Base-by-base conservation (phyloP, 352 stramenopile genomes). In the Phytophthora cactorum region DNA sequence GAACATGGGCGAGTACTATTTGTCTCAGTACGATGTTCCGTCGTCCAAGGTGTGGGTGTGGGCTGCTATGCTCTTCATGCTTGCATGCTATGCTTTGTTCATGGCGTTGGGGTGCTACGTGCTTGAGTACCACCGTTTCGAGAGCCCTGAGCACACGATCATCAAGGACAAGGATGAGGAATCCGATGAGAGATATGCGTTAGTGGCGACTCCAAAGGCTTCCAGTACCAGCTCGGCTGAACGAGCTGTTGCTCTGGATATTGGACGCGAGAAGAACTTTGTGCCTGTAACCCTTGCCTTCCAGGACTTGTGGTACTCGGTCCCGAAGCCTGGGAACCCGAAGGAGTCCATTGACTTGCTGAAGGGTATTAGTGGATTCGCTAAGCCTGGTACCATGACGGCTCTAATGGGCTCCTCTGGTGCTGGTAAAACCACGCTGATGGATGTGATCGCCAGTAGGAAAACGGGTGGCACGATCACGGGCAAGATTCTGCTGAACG, bases 371-470 rank as follows among this genome's bases (percentile, higher is more conserved):
- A 79, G 50, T 22, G 82, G 79, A 5, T 73, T 70, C 29, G 74
- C 77, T 6, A 38, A 61, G 1, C 82, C 82, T 29, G 83, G 84
- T 5, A 67, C 78, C 12, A 84, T 98, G 69, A 97, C 88, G n/a
- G 92, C 90, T 11, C 68, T 98, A 4, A 97, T 97, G 86, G 91
- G 90, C 11, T 90, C 74, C 2, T 89, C 68, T 34, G 88, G 85
- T 49, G 87, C 88, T 31, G 88, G 87, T n/a, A 96, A 86, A 41
- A 92, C 79, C 27, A 98, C 94, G 2, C 73, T 98, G 9, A 91
- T 97, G 66, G 92, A 98, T 74, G 90, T 98, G 3, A 93, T 98
- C 50, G 87, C 93, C 0, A 74, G 95, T 22, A 75, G 93, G 2
- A 65, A 84, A 28, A 85, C 77, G 25, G 74, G 66, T 5, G 93